Evolutionary conservation across 2,329 filamentous ascomycete genomes (phyloP).

Genomic region (Xylaria sp.): DNA sequence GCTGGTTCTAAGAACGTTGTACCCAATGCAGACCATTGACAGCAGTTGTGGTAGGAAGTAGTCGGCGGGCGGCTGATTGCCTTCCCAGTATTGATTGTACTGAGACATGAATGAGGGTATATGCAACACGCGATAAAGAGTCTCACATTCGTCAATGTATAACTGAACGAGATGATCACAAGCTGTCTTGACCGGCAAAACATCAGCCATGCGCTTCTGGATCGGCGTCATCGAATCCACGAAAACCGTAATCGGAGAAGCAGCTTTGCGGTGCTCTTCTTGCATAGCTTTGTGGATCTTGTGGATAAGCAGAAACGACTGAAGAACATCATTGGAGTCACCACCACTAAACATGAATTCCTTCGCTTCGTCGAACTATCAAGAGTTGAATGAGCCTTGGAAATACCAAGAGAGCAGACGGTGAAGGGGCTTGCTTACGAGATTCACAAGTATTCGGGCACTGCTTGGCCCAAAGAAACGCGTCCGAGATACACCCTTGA

Average conservation of each 20-base stretch:
- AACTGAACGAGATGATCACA: slow-evolving; percentile 63
- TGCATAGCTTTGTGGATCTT: slow-evolving; percentile 61
- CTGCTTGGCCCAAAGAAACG: slow-evolving; percentile 66
- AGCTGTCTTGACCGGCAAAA: slow-evolving; percentile 61
- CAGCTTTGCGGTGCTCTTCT: slow-evolving; percentile 58
- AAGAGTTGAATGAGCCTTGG: slow-evolving; percentile 27
- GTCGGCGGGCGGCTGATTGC: slow-evolving; percentile 58
- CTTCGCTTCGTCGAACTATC: slow-evolving; percentile 65
- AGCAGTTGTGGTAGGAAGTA: slow-evolving; percentile 66
- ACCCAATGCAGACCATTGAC: slow-evolving; percentile 64
- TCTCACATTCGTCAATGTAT: slow-evolving; percentile 64
- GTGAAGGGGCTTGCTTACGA: slow-evolving; percentile 54
- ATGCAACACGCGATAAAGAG: slow-evolving; percentile 65
- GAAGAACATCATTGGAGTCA: slow-evolving; percentile 55
- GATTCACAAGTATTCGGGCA: slow-evolving; percentile 63
- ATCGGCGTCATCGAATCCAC: slow-evolving; percentile 70
- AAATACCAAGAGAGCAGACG: neutral
- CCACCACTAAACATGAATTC: slow-evolving; percentile 59
- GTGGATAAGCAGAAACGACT: slow-evolving; percentile 59
- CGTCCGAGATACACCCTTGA: slow-evolving; percentile 61
- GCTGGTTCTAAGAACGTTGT: slow-evolving; percentile 63
- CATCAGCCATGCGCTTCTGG: slow-evolving; percentile 67
- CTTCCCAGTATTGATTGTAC: slow-evolving; percentile 65
- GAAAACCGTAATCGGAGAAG: slow-evolving; percentile 65
- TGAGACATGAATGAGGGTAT: slow-evolving; percentile 62